Percentiles rank a stretch among this genome's conserved stretches.
These are phyloP conservation scores for Epichloe sylvatica DNA, from an alignment of 2,329 filamentous ascomycete genomes.

Conservation along the genomic window DNA sequence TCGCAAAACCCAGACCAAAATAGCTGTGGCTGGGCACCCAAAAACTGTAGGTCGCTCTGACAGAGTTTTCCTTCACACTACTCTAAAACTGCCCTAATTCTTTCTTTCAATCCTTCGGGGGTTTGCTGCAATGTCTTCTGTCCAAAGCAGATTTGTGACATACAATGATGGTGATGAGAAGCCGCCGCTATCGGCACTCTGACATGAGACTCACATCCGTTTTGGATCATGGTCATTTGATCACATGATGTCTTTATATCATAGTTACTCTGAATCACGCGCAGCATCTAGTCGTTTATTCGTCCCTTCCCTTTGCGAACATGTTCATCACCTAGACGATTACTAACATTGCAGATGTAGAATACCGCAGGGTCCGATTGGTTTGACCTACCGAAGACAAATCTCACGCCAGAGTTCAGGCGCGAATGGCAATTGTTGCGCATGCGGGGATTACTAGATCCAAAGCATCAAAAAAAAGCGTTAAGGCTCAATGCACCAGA, in stretches of 20 bases:
- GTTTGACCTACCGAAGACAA: constrained; percentile 78
- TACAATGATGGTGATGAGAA: constrained; percentile 26
- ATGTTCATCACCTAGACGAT: neutral
- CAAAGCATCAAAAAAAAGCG: constrained; percentile 89
- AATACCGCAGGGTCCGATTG: constrained; percentile 64
- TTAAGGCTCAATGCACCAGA: constrained; percentile 53
- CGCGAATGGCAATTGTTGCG: constrained; percentile 79
- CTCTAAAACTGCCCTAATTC: neutral
- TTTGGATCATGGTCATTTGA: constrained; percentile 40
- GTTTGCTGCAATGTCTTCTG: neutral
- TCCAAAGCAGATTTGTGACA: neutral
- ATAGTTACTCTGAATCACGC: constrained; percentile 60
- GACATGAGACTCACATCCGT: constrained; percentile 26
- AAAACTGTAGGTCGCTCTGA: neutral
- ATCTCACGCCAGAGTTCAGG: constrained; percentile 72
- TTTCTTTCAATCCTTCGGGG: neutral
- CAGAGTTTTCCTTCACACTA: neutral
- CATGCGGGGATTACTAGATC: constrained; percentile 78
- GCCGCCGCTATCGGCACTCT: constrained; percentile 21
- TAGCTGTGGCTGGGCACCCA: neutral
- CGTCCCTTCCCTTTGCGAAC: neutral
- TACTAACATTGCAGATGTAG: constrained; percentile 15
- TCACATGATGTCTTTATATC: constrained; percentile 40
- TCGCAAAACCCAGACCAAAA: neutral
- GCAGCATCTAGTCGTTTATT: neutral